phyloP scores from a whole-genome alignment of 495 filamentous ascomycete species.

The Massariosphaeria phaeospora region DNA sequence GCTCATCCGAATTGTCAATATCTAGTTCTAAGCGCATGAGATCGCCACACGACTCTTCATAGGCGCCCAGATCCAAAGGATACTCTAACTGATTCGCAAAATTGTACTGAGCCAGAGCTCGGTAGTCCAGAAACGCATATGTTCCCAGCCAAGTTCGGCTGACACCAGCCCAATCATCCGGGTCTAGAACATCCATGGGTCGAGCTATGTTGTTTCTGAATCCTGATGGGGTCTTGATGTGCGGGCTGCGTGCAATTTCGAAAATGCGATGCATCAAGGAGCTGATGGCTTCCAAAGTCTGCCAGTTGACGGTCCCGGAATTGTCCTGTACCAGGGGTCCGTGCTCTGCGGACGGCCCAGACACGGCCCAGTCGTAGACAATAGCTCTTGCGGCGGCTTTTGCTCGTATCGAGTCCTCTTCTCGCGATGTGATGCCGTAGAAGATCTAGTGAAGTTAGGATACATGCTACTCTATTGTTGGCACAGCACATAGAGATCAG shows the following conservation, averaged over 20 bases:
- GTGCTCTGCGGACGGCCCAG: conserved; percentile 11
- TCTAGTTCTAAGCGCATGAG: conserved; percentile 20
- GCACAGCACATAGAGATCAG: too few species aligned
- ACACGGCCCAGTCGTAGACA: conserved; percentile 27
- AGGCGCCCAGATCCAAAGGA: conserved; percentile 11
- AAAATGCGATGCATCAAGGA: conserved; percentile 28
- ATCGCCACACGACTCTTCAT: conserved; percentile 28
- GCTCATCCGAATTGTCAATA: conserved; percentile 11
- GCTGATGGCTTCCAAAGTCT: conserved; percentile 19
- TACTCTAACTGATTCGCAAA: conserved; percentile 23
- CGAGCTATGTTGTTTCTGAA: conserved; percentile 15
- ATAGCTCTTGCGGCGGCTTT: conserved; percentile 21
- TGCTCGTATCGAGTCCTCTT: conserved; percentile 11
- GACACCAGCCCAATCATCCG: conserved; percentile 29
- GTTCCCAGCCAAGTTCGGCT: conserved; percentile 20
- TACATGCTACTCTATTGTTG: background rate
- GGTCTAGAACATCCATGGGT: background rate
- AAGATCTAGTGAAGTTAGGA: background rate
- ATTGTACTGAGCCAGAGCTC: conserved; percentile 25
- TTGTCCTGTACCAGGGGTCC: conserved; percentile 23
- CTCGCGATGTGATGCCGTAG: conserved; percentile 21
- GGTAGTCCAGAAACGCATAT: conserved; percentile 28
- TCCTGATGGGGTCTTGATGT: background rate
- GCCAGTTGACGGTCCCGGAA: conserved; percentile 24
- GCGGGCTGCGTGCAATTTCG: background rate